phyloP scores from a whole-genome alignment of 768 basidiomycete species.

The Dentipellis fragilis region DNA sequence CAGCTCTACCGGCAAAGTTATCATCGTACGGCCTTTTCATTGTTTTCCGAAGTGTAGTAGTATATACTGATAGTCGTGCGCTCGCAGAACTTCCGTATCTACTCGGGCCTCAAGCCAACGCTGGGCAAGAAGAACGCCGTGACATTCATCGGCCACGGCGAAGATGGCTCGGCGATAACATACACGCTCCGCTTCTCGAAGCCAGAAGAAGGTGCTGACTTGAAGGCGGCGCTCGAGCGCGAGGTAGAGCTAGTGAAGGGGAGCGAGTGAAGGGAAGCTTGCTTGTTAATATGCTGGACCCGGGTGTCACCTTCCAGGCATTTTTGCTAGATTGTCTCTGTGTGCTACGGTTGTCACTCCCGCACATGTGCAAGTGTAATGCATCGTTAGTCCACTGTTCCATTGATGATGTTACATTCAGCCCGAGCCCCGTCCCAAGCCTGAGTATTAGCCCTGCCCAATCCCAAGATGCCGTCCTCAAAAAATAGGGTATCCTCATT shows the following conservation, averaged over 20 bases:
- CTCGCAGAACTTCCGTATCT: slow-evolving; percentile 65
- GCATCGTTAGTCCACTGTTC: not conserved
- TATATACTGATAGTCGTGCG: not conserved
- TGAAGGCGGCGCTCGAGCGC: slow-evolving; percentile 51
- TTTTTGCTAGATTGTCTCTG: no score
- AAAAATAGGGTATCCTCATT: not conserved
- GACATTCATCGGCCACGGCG: slow-evolving; percentile 54
- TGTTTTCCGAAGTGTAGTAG: not conserved
- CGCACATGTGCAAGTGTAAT: not conserved
- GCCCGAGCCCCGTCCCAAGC: not conserved
- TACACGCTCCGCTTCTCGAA: slow-evolving; percentile 55
- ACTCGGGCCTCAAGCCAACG: slow-evolving; percentile 45
- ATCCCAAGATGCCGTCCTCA: not conserved
- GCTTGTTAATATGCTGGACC: not conserved
- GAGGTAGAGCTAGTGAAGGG: slow-evolving; percentile 45
- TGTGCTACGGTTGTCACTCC: not conserved
- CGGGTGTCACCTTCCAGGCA: not conserved
- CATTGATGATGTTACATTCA: not conserved
- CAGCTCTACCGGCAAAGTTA: slow-evolving; percentile 64
- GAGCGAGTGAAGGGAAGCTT: slow-evolving; percentile 15
- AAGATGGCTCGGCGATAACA: slow-evolving; percentile 36
- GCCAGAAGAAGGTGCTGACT: slow-evolving; percentile 43
- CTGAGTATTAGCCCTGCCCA: not conserved
- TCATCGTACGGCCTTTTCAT: slow-evolving; percentile 42
- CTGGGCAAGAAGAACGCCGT: slow-evolving; percentile 38